phyloP scores from a whole-genome alignment of 805 yeast genomes.

The Spathaspora boniae region DNA sequence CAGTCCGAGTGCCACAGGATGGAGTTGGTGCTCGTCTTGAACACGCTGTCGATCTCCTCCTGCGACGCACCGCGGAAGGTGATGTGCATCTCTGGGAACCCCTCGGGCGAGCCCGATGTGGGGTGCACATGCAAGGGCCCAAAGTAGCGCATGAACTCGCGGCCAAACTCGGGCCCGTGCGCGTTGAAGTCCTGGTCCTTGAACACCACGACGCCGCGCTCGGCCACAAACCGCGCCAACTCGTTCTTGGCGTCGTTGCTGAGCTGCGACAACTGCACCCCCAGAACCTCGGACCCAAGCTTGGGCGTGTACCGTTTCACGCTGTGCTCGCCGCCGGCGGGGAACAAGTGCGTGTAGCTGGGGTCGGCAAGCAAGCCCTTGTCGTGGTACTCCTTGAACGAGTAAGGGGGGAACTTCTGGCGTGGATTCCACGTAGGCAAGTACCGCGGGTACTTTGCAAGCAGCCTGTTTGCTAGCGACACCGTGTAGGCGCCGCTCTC shows the following conservation, averaged over 20 bases:
- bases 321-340: conserved; percentile 11
- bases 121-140: conserved; percentile 22
- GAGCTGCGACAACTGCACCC: conserved; percentile 28
- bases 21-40: conserved; percentile 24
- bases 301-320: conserved; percentile 27
- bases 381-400: conserved; percentile 25
- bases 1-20: conserved; percentile 38
- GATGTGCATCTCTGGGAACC: conserved; percentile 32
- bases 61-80: conserved; percentile 30
- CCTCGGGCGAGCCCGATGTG: conserved; percentile 21
- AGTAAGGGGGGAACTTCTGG: conserved; percentile 25
- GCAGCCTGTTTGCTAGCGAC: conserved; percentile 18
- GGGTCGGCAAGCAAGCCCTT: conserved; percentile 26
- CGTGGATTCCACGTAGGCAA: conserved; percentile 35
- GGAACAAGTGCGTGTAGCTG: conserved; percentile 19
- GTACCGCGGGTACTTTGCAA: conserved; percentile 24
- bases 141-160: conserved; percentile 17
- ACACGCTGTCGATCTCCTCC: conserved; percentile 25
- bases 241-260: conserved; percentile 28
- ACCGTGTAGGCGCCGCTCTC: conserved; percentile 25
- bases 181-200: conserved; percentile 28
- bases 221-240: conserved; percentile 28
- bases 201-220: conserved; percentile 33
- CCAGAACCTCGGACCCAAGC: conserved; percentile 28
- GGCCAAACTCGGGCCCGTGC: conserved; percentile 43